These are phyloP conservation scores for Cytospora chrysosperma DNA, from an alignment of 2,329 filamentous ascomycete species.

Conservation along the genomic window DNA sequence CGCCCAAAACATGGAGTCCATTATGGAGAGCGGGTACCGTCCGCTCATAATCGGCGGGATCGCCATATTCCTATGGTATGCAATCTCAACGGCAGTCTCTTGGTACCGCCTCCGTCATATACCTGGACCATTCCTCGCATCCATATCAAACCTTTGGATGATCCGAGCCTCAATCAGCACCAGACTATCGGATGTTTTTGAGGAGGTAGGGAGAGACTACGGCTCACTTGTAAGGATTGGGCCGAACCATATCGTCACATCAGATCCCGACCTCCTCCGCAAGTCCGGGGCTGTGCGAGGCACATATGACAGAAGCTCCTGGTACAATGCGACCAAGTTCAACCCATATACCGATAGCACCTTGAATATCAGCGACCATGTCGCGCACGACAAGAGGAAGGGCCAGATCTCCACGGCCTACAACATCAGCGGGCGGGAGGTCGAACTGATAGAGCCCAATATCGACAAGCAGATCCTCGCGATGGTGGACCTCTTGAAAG, in stretches of 20 bases:
- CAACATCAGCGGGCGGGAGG: slow-evolving; percentile 30
- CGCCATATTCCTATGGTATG: slow-evolving; percentile 21
- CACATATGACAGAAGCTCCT: slow-evolving; percentile 29
- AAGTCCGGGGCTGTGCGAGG: slow-evolving; percentile 32
- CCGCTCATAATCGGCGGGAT: neutral
- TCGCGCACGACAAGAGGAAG: slow-evolving; percentile 33
- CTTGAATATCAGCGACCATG: slow-evolving; percentile 24
- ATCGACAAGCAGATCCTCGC: slow-evolving; percentile 17
- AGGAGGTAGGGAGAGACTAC: slow-evolving; percentile 27
- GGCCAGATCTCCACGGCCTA: slow-evolving; percentile 28
- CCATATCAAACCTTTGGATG: slow-evolving; percentile 37
- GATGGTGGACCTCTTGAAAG: slow-evolving; percentile 4
- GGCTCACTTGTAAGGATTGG: slow-evolving; percentile 36
- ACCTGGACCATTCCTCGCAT: slow-evolving; percentile 31
- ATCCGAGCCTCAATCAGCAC: slow-evolving; percentile 27
- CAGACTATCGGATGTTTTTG: slow-evolving; percentile 28
- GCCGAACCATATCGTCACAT: slow-evolving; percentile 38
- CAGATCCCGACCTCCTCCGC: slow-evolving; percentile 34
- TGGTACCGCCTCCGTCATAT: slow-evolving; percentile 30
- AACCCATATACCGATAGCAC: slow-evolving; percentile 14
- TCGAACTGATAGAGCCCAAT: slow-evolving; percentile 29
- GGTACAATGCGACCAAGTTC: neutral
- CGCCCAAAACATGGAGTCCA: neutral
- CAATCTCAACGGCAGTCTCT: slow-evolving; percentile 15
- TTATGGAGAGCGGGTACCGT: neutral